Evolutionary conservation across 2,329 filamentous ascomycete species (phyloP), one percentile per base, ranked within the genome.

Genomic region (Aureobasidium lini): DNA sequence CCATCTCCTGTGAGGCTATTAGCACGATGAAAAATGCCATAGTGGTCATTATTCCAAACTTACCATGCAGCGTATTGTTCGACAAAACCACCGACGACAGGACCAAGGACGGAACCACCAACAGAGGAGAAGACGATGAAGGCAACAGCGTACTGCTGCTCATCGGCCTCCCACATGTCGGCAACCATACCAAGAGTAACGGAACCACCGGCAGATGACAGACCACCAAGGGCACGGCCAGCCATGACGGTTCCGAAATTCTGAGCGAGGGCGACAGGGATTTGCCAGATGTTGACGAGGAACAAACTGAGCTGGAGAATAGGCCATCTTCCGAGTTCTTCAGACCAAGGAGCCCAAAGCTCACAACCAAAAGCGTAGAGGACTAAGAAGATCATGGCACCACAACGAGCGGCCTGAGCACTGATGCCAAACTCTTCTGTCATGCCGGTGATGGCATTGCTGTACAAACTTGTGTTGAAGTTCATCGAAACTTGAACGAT

Each of bases 171-270:
- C 73, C 80, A 86, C 77, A 87, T 79, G 62, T 87, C 84, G 4
- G 84, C 84, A 15, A 87, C 79, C 76, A 87, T 84, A 7, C 84
- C 84, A 2, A 87, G 72, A 0, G 84, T 87, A 49, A 87, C 84
- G 5, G 82, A 85, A 6, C 84, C 84, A 57, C 84, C 84, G 5
- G 83, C 84, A 2, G 83, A 84, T 5, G 81, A 85, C 2, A 86
- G 71, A 60, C 84, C 84, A 44, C 82, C 82, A 2, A 80, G 67
- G 0, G 72, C 72, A 62, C 80, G 76, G 56, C 73, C 76, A 15
- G 79, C 70, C 18, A 82, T 65, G 54, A 80, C 73, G 4, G 73
- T 74, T 3, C 67, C 75, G 62, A 73, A 79, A 65, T 75, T 78
- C 62, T 68, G 71, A 3, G 77, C 74, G 3, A 81, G 65, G 0